A percentile compares a stretch with the other conserved stretches of the same genome.
Conservation (phyloP, 768 basidiomycete species). For the Pleurotus citrinopileatus region DNA sequence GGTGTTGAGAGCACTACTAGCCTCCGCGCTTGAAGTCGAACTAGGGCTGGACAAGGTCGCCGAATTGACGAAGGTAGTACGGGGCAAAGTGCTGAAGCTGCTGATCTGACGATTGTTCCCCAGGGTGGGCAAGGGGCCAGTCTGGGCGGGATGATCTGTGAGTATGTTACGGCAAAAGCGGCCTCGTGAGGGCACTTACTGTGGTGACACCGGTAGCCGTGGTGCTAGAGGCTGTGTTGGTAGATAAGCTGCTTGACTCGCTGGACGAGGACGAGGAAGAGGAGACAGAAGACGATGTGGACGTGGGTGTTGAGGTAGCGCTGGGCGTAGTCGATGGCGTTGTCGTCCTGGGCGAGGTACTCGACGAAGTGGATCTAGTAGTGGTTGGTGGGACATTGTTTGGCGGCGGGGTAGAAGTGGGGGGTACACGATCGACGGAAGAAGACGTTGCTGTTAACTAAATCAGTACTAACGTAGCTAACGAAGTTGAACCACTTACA, state of each 20-base stretch:
- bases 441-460: not conserved
- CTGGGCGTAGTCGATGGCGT: not conserved
- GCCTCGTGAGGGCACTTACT: not conserved
- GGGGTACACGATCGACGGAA: not conserved
- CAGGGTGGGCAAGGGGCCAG: not conserved
- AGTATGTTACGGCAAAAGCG: not conserved
- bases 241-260: not conserved
- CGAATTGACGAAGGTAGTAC: not conserved
- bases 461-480: not conserved
- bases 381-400: not conserved
- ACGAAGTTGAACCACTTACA: not conserved
- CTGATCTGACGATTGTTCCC: not conserved
- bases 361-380: not conserved
- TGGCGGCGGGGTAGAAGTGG: not conserved
- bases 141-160: not conserved
- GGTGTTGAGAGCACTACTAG: slow-evolving; percentile 18
- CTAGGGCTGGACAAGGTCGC: slow-evolving; percentile 6
- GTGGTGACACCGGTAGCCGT: not conserved
- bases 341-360: not conserved
- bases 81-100: slow-evolving; percentile 5
- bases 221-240: not conserved
- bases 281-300: not conserved
- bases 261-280: not conserved
- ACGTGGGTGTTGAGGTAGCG: not conserved
- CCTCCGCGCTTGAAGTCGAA: slow-evolving; percentile 14